Conservation (phyloP, 441 rosid genomes). For the Erodium moschatum region DNA sequence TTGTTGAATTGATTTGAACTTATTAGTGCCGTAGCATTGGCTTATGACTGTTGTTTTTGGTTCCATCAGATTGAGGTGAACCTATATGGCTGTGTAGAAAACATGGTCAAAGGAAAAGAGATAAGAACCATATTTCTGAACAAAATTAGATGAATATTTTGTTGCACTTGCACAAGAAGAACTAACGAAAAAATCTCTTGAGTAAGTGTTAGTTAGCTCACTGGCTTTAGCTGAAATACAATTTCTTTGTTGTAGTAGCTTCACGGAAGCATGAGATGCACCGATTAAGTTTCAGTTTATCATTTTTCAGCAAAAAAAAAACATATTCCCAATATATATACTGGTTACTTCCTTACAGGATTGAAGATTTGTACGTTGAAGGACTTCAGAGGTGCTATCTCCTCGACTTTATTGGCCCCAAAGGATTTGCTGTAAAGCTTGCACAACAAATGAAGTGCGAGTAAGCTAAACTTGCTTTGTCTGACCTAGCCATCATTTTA, state of each 20-base stretch:
- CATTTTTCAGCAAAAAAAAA: not conserved
- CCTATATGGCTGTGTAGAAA: not conserved
- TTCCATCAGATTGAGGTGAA: not conserved
- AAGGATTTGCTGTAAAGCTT: slow-evolving; percentile 35
- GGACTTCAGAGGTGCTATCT: slow-evolving; percentile 59
- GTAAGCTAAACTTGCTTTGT: slow-evolving; percentile 31
- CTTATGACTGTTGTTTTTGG: not conserved
- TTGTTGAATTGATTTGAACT: not conserved
- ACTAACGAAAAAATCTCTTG: no score
- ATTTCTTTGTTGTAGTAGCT: not conserved
- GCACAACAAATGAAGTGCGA: slow-evolving; percentile 35
- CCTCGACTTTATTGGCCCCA: slow-evolving; percentile 56
- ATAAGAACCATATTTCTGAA: not conserved
- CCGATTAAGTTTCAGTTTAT: not conserved
- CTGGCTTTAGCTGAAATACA: not conserved
- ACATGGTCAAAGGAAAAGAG: not conserved
- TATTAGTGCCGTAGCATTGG: not conserved
- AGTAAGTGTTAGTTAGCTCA: not conserved
- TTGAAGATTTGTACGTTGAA: slow-evolving; percentile 45
- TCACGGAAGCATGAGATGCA: not conserved
- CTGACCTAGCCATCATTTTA: not conserved
- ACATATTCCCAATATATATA: not conserved
- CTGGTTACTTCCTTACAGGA: slow-evolving; percentile 25
- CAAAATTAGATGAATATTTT: not conserved
- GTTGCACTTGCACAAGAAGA: not conserved